Conservation (phyloP, 2,329 filamentous ascomycete genomes). For the Phaeosphaeriaceae sp. region DNA sequence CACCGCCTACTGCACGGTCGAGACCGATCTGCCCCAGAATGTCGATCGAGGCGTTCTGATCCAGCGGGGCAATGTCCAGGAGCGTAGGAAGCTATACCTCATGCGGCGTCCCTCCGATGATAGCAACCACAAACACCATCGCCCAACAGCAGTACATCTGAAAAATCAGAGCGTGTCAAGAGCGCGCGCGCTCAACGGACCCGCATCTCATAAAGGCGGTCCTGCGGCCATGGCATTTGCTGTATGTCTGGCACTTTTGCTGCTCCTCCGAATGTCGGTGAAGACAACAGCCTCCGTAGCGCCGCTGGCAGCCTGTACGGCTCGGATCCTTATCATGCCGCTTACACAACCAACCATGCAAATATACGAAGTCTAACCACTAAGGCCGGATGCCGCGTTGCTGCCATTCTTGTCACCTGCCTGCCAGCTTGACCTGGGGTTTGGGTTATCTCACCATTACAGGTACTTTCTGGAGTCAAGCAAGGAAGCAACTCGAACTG, state of each 20-base stretch:
- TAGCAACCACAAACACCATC: slow-evolving; percentile 19
- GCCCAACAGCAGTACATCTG: slow-evolving; percentile 13
- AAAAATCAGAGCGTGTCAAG: slow-evolving; percentile 15
- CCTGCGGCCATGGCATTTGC: neutral
- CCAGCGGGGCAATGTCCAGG: slow-evolving; percentile 17
- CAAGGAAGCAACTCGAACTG: neutral
- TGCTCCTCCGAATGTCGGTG: neutral
- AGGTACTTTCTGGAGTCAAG: neutral
- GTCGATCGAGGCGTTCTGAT: slow-evolving; percentile 30
- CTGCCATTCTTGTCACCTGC: neutral
- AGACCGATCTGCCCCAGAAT: slow-evolving; percentile 33
- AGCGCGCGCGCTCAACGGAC: slow-evolving; percentile 15
- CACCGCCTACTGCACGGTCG: slow-evolving; percentile 29
- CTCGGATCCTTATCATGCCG: slow-evolving; percentile 1
- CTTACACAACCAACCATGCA: neutral
- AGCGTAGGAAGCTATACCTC: slow-evolving; percentile 20
- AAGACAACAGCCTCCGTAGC: neutral
- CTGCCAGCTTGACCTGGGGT: neutral
- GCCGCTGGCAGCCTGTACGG: neutral
- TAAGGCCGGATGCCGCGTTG: neutral
- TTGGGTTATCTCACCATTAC: neutral
- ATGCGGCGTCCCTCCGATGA: slow-evolving; percentile 18
- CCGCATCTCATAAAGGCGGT: slow-evolving; percentile 14
- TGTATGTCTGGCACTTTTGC: neutral
- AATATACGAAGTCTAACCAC: neutral